Conservation (phyloP, 805 yeast species). For the Saccharomyces cerevisiae region DNA sequence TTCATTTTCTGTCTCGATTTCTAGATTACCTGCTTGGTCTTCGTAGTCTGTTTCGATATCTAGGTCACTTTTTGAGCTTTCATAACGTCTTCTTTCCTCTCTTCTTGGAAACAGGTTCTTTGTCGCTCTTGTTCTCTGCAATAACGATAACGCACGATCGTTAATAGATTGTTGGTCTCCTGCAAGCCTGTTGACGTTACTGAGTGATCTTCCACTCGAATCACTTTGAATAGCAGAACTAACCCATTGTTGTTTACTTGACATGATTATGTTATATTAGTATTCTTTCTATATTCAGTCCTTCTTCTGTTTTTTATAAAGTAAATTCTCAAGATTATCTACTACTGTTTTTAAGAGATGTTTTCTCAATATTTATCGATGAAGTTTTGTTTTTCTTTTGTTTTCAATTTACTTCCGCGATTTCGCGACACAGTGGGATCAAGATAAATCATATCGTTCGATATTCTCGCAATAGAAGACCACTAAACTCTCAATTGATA, state of each 20-base stretch:
- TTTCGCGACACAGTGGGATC: background rate
- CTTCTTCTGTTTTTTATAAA: background rate
- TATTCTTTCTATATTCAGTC: background rate
- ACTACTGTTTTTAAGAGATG: background rate
- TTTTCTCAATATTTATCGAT: background rate
- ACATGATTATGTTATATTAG: background rate
- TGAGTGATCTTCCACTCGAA: slow-evolving; percentile 9
- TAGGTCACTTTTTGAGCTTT: slow-evolving; percentile 1
- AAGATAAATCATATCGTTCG: background rate
- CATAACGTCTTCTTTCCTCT: slow-evolving; percentile 13
- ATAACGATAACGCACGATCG: slow-evolving; percentile 22
- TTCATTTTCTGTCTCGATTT: background rate
- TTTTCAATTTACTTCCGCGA: background rate
- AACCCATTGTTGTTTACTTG: slow-evolving; percentile 2
- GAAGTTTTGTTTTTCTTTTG: background rate
- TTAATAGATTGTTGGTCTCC: slow-evolving; percentile 22
- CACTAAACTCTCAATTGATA: background rate
- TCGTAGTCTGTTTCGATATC: background rate
- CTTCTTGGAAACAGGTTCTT: slow-evolving; percentile 14
- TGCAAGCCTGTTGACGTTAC: slow-evolving; percentile 5
- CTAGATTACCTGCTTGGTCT: background rate
- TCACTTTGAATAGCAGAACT: slow-evolving; percentile 12
- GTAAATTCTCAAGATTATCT: background rate
- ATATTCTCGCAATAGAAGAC: background rate
- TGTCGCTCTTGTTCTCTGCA: slow-evolving; percentile 27